Conservation (phyloP, 257 asterid genomes). For the Gentiana straminea region DNA sequence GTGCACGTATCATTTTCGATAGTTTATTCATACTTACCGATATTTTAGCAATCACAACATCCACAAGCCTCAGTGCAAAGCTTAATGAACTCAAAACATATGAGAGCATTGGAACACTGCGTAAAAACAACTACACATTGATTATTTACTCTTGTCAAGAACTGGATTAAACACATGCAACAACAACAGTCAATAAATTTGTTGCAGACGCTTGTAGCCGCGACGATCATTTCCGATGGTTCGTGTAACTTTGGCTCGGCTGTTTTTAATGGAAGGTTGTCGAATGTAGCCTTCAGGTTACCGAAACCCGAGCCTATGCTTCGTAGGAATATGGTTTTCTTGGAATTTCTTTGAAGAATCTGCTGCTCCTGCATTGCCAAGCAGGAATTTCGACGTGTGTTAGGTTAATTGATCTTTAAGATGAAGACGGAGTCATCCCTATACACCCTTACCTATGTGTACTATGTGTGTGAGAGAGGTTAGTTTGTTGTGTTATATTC, state of each 20-base stretch:
- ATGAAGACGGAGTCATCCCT: too few species aligned
- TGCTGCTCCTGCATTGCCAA: conserved; percentile 15
- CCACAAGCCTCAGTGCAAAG: conserved; percentile 58
- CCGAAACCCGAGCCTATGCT: conserved; percentile 55
- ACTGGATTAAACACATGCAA: conserved; percentile 68
- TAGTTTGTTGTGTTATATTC: too few species aligned
- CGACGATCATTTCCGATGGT: conserved; percentile 41
- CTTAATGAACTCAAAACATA: conserved; percentile 62
- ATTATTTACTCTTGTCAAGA: conserved; percentile 43
- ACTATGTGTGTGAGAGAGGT: too few species aligned
- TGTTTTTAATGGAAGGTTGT: conserved; percentile 43
- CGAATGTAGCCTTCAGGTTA: conserved; percentile 46
- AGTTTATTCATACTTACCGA: too few species aligned
- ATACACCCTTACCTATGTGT: too few species aligned
- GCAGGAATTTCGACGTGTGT: too few species aligned
- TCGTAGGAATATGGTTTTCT: conserved; percentile 32
- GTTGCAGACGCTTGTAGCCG: conserved; percentile 46
- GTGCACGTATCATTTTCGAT: too few species aligned
- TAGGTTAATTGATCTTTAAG: too few species aligned
- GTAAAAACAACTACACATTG: conserved; percentile 51
- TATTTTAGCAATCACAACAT: conserved; percentile 6
- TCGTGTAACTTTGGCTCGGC: conserved; percentile 59
- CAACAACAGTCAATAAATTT: conserved; percentile 46
- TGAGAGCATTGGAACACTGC: conserved; percentile 61
- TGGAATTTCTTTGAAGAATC: conserved; percentile 20